Percentiles rank a stretch among this genome's conserved stretches.
phyloP scores from a whole-genome alignment of 2,329 filamentous ascomycete species.

The Fusarium transvaalense region DNA sequence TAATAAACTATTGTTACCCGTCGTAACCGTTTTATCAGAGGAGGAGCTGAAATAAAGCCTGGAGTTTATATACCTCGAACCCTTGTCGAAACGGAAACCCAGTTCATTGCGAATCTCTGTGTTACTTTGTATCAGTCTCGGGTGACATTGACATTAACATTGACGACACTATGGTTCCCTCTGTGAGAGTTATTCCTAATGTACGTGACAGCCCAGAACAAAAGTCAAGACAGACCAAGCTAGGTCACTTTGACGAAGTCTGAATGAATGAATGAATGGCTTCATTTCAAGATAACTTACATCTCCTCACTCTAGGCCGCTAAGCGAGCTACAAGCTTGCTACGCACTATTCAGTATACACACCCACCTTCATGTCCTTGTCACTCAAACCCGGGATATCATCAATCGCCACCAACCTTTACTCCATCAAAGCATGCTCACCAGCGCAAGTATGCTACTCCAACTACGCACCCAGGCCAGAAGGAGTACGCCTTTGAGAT shows the following conservation, averaged over 20 bases:
- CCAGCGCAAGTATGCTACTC: slow-evolving; percentile 75
- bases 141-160: too few species aligned
- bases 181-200: slow-evolving; percentile 53
- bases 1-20: slow-evolving; percentile 27
- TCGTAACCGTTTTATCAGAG: slow-evolving; percentile 20
- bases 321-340: slow-evolving; percentile 75
- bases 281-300: slow-evolving; percentile 9
- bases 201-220: slow-evolving; percentile 44
- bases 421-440: slow-evolving; percentile 59
- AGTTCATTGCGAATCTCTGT: slow-evolving; percentile 1
- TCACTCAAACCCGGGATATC: slow-evolving; percentile 87
- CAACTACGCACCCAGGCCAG: slow-evolving; percentile 69
- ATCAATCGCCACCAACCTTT: slow-evolving; percentile 73
- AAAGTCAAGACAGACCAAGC: neutral
- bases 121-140: slow-evolving; percentile 1
- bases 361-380: slow-evolving; percentile 92
- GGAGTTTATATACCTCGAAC: slow-evolving; percentile 6
- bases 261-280: neutral
- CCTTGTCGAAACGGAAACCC: slow-evolving; percentile 6
- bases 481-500: slow-evolving; percentile 99
- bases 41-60: slow-evolving; percentile 2
- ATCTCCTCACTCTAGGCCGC: slow-evolving; percentile 60
- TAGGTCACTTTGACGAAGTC: neutral
- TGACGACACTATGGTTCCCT: slow-evolving; percentile 45
- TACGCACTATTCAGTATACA: slow-evolving; percentile 90